Evolutionary conservation across 2,329 filamentous ascomycete species (phyloP), one percentile per base, ranked within the genome.

Genomic region (Colletotrichum sp.): DNA sequence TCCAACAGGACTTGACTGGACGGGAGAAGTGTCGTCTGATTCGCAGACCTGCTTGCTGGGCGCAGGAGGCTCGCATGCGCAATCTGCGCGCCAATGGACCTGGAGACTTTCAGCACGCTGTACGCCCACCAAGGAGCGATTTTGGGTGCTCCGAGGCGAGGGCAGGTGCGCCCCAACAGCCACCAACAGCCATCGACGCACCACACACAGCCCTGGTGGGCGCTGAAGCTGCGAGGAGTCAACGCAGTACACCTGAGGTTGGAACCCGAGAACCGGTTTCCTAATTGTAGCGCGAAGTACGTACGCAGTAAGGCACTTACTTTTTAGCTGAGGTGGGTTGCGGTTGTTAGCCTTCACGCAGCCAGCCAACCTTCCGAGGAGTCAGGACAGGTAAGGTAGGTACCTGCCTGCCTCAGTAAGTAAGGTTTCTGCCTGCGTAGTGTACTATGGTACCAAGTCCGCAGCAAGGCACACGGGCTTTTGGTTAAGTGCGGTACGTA

Each of bases 21-120:
- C 39, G 55, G 26, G 30, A 34, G 63, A 36, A 28, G 34, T 66
- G 21, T 60, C 44, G 63, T 62, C 69, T 76, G 73, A 72, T 75
- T 76, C 69, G 72, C 36, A 44, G 28, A 55, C 18, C 26, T 62
- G 62, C 36, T 71, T 55, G 55, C 69, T 36, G 30, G 66, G 57
- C 39, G 66, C 71, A 73, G 57, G 32, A 73, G 71, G 28, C 57
- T 63, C 24, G 59, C 71, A 74, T 70, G 68, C 34, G 60, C 71
- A 62, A 65, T 71, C 72, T 75, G 72, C 68, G 21, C 32, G 39
- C 62, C 44, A 63, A 63, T 72, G 67, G 44, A 49, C 39, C 39
- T 49, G 39, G 67, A 60, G 67, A 44, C 49, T 57, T 72, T 62
- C 21, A 32, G 59, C 32, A 30, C 15, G 24, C 21, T 34, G 26